Evolutionary conservation across 2,329 filamentous ascomycete genomes (phyloP).

Genomic region (Orbilia ellipsospora): DNA sequence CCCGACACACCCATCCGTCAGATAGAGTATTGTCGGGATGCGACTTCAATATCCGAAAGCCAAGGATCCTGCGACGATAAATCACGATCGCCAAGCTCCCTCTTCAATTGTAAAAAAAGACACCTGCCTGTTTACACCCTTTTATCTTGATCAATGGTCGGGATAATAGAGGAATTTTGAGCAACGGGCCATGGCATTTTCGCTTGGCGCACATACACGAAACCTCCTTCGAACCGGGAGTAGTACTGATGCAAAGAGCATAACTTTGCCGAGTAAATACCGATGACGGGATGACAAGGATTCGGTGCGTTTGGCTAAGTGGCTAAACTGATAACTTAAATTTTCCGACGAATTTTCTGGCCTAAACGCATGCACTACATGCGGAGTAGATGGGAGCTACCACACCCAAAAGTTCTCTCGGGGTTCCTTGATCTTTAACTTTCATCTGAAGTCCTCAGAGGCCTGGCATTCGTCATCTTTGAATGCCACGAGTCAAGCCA

Average conservation of each 20-base stretch:
- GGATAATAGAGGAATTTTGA: too few relatives aligned
- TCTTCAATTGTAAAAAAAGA: background rate
- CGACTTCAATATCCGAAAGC: conserved; percentile 33
- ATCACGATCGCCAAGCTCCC: background rate
- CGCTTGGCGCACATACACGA: too few relatives aligned
- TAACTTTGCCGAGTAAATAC: too few relatives aligned
- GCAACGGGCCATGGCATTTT: too few relatives aligned
- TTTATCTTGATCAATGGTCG: too few relatives aligned
- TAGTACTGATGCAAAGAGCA: too few relatives aligned
- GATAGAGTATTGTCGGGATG: conserved; percentile 19
- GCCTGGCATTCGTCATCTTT: conserved; percentile 10
- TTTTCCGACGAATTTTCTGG: too few relatives aligned
- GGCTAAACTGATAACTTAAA: conserved; percentile 33
- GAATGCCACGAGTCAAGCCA: conserved; percentile 16
- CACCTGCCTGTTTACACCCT: too few relatives aligned
- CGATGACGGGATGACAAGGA: conserved; percentile 1
- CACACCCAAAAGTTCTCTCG: background rate
- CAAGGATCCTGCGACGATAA: conserved; percentile 5
- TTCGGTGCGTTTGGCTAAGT: conserved; percentile 32
- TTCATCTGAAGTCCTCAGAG: background rate
- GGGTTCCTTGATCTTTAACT: background rate
- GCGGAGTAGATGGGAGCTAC: background rate
- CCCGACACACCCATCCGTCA: conserved; percentile 21
- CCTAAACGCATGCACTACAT: too few relatives aligned
- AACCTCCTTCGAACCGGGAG: too few relatives aligned